Evolutionary conservation across 441 rosid species (phyloP).

Genomic region (Mallotus repandus): DNA sequence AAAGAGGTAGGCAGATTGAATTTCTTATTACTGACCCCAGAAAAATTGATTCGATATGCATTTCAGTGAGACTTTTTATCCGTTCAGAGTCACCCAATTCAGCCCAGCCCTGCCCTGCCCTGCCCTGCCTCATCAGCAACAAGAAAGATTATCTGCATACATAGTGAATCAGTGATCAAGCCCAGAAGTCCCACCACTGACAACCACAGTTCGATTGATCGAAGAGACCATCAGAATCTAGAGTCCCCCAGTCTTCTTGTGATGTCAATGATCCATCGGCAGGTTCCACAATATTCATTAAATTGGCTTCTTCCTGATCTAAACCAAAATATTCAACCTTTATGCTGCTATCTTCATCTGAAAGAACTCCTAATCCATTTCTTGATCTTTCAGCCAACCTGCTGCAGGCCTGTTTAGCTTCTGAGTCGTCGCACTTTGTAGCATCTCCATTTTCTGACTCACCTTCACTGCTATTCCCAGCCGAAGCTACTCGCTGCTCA

Average conservation of each 20-base stretch:
- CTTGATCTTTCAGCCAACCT: constrained; percentile 33
- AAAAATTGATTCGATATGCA: too few species aligned
- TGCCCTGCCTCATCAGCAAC: too few species aligned
- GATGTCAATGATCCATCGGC: constrained; percentile 71
- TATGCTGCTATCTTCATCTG: constrained; percentile 47
- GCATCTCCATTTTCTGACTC: constrained; percentile 49
- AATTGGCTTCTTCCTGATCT: constrained; percentile 48
- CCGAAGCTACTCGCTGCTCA: constrained; percentile 20
- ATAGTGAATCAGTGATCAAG: constrained; percentile 25
- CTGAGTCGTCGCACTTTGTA: constrained; percentile 34
- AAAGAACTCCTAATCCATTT: constrained; percentile 32
- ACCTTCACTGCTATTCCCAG: constrained; percentile 37
- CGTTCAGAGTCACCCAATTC: too few species aligned
- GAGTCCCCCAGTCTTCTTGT: constrained; percentile 70
- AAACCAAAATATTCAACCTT: constrained; percentile 58
- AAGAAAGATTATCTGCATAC: too few species aligned
- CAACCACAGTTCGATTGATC: constrained; percentile 47
- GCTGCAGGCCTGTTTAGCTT: constrained; percentile 27
- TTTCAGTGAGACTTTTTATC: too few species aligned
- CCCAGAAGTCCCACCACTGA: constrained; percentile 92
- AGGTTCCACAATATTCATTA: constrained; percentile 55
- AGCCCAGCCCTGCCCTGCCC: too few species aligned
- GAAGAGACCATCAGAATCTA: constrained; percentile 56
- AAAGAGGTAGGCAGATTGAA: too few species aligned
- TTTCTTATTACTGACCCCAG: too few species aligned